These are phyloP conservation scores for Carex parvula DNA, from an alignment of 176 grass and related monocot genomes.

Conservation along the genomic window DNA sequence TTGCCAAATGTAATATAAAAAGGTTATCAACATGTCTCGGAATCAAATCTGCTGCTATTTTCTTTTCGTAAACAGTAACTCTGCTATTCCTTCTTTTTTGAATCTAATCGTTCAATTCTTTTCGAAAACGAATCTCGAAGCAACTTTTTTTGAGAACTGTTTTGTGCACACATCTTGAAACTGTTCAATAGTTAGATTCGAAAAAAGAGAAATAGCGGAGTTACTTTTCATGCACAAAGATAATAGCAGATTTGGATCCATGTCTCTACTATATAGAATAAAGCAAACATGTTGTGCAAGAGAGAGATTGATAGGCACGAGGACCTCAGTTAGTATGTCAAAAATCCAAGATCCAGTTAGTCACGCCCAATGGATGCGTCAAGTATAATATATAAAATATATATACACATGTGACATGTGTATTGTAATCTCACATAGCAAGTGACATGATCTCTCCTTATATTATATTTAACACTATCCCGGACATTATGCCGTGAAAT, in stretches of 20 bases:
- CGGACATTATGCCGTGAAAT: not conserved
- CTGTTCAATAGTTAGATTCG: too few species aligned
- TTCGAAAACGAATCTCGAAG: too few species aligned
- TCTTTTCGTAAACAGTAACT: too few species aligned
- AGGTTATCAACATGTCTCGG: not conserved
- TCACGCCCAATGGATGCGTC: not conserved
- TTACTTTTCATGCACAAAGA: too few species aligned
- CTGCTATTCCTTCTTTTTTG: too few species aligned
- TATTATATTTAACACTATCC: not conserved
- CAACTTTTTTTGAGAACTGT: too few species aligned
- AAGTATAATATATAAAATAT: not conserved
- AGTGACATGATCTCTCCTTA: slow-evolving; percentile 3
- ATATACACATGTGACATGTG: too few species aligned
- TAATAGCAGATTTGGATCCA: too few species aligned
- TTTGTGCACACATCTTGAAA: too few species aligned
- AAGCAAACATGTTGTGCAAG: not conserved
- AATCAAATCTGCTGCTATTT: too few species aligned
- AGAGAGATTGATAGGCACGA: not conserved
- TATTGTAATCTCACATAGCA: slow-evolving; percentile 7
- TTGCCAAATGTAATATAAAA: not conserved
- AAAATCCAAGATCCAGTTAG: not conserved
- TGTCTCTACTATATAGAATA: not conserved
- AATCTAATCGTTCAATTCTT: too few species aligned
- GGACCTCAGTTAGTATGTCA: not conserved
- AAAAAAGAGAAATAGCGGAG: too few species aligned